phyloP scores from a whole-genome alignment of 2,329 filamentous ascomycete species.

The Alternaria metachromatica region DNA sequence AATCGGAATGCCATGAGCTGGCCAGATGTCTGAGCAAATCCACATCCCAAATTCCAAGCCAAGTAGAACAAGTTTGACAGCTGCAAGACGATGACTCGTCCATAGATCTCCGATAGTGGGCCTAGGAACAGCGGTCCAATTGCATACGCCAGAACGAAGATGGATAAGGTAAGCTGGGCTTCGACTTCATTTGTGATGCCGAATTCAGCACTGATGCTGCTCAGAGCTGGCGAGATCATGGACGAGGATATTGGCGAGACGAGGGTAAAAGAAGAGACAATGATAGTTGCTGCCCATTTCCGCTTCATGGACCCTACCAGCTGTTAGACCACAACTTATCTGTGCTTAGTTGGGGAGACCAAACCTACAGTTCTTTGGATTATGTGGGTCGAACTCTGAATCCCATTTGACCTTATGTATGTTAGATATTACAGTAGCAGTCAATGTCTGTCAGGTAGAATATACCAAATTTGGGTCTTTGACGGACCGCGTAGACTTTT shows the following conservation, averaged over 20 bases:
- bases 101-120: conserved; percentile 49
- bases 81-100: conserved; percentile 48
- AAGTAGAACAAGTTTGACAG: conserved; percentile 49
- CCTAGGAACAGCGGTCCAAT: conserved; percentile 49
- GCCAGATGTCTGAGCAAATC: conserved; percentile 43
- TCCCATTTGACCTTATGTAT: conserved; percentile 53
- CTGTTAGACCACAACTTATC: background rate
- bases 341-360: background rate
- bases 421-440: conserved; percentile 6
- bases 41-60: conserved; percentile 50
- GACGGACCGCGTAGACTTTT: conserved; percentile 30
- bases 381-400: conserved; percentile 53
- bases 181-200: conserved; percentile 42
- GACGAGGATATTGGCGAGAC: conserved; percentile 50
- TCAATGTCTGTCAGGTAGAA: background rate
- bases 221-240: conserved; percentile 49
- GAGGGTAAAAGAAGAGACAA: conserved; percentile 53
- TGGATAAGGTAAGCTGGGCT: conserved; percentile 45
- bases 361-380: conserved; percentile 42
- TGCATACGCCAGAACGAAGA: conserved; percentile 51
- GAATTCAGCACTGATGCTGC: conserved; percentile 41
- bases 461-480: conserved; percentile 45
- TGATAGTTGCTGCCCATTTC: conserved; percentile 55
- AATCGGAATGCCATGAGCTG: conserved; percentile 49
- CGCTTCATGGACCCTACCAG: conserved; percentile 34